Base-by-base conservation (phyloP, 2,329 filamentous ascomycete genomes). In the Penicillium sp. region DNA sequence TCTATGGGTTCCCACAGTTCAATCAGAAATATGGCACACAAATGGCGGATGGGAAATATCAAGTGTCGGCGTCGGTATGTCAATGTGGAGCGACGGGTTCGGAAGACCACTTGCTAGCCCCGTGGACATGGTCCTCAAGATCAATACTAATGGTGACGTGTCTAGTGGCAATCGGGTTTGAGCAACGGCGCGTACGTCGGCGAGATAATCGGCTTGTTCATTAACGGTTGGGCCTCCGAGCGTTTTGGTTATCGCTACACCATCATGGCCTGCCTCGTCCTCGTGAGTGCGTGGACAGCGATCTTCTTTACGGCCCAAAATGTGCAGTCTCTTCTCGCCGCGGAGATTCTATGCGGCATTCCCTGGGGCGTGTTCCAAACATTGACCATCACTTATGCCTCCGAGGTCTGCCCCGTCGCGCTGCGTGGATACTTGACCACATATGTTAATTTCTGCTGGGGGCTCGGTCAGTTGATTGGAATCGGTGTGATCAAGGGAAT, bases 1-100 rank as follows among this genome's bases (percentile, higher is more conserved):
- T 93, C 59, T 90, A 80, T 69, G 67, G 57, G 48, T 69, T 70
- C 37, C 53, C 57, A 1, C 57, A 62, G 35, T 71, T 71, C 51
- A 68, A 65, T 37, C 47, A 47, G 29, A 71, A 69, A 33, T 72
- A 71, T 40, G 68, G 68, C 16, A 56, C 58, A 38, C 35, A 42
- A 37, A 31, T 58, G 36, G 20, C 52, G 4, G 30, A 68, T 41
- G 67, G 65, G 0, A 34, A 47, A n/a, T 70, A 69, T 46, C 55
- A 69, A 48, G 62, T 70, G 16, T 57, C 65, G 18, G 66, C 66
- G 14, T 44, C 53, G 52, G 67, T 69, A 60, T 25, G 59, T 56
- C n/a, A 21, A 30, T 27, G 21, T 11, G 11, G 7, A 7, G 21
- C 21, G 10, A n/a, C 14, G 11, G 6, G 25, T 27, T 27, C 11